Evolutionary conservation across 2,329 filamentous ascomycete species (phyloP), one percentile per base, ranked within the genome.

Genomic region (Ophiocordyceps camponoti-saundersi): DNA sequence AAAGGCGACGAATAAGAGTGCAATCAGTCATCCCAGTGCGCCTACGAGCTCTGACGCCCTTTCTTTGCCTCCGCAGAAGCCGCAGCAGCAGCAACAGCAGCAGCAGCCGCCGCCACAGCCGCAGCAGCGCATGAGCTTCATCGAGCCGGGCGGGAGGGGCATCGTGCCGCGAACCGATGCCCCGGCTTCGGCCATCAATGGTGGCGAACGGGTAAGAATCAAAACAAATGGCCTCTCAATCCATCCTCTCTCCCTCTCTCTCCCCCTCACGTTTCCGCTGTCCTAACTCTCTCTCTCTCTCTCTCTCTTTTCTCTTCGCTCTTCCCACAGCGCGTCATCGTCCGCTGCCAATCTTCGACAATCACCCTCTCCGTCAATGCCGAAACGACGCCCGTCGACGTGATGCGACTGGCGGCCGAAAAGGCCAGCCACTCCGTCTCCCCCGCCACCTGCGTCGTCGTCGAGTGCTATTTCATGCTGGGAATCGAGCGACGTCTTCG

Each of bases 401-500:
- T 95, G 30, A 72, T 95, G 40, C 72, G 72, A 49, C 77, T 79
- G 26, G 79, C 83, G 4, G 72, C 80, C 3, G 73, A 75, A 30
- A 67, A 72, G 53, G 71, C 88, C 55, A 71, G 73, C 18, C 75
- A 82, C 48, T 64, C 66, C 6, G 79, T 94, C 50, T 72, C 80
- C 51, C 71, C 80, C 0, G 66, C 72, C 12, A 75, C 71, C 13
- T 82, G 80, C 46, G 72, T 92, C n/a, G 61, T 95, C 12, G 63
- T 88, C 18, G 90, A 96, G 61, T 77, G 74, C 20, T 95, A 88
- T 59, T 67, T 71, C 20, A 73, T 79, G 42, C 72, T 92, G 1
- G 86, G 86, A 29, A 70, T 96, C 2, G 85, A 93, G 60, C 79
- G 90, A 39, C 82, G 85, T 1, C 65, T 96, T 23, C 82, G 90